Evolutionary conservation across 1,284 basidiomycete species (phyloP).

Genomic region (Ganoderma sinense): DNA sequence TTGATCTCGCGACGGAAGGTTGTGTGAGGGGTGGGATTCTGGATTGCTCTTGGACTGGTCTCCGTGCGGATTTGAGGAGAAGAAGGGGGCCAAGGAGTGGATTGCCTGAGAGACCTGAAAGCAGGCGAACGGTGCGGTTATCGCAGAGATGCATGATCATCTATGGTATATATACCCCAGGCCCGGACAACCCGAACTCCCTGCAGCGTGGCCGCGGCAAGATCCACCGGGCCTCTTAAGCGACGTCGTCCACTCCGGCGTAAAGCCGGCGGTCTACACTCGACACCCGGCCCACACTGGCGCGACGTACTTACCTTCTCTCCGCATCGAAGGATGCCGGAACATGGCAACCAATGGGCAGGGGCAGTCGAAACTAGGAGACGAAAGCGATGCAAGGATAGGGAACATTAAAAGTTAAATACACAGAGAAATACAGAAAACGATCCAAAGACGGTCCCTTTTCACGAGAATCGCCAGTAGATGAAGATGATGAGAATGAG

Average conservation of each 20-base stretch:
- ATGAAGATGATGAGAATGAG: conserved; percentile 88
- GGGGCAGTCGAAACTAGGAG: not conserved
- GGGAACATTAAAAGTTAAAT: conserved; percentile 25
- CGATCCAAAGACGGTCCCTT: not conserved
- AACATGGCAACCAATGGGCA: not conserved
- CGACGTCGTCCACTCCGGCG: conserved; percentile 19
- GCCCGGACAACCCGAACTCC: conserved; percentile 25
- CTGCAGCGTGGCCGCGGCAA: conserved; percentile 37
- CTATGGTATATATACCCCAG: conserved; percentile 31
- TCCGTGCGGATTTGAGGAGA: not conserved
- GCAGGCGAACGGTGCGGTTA: conserved; percentile 24
- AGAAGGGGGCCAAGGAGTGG: conserved; percentile 9
- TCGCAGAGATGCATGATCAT: conserved; percentile 27
- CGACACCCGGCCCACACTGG: not conserved
- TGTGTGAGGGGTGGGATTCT: conserved; percentile 5
- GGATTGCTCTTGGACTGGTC: not conserved
- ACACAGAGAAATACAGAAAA: conserved; percentile 19
- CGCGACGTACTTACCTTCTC: not conserved
- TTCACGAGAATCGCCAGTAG: conserved; percentile 88
- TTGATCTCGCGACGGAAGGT: conserved; percentile 10
- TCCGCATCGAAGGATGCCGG: not conserved
- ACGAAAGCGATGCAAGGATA: conserved; percentile 7
- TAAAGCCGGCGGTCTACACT: not conserved
- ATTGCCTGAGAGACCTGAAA: conserved; percentile 14
- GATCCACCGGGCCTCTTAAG: conserved; percentile 30